Evolutionary conservation across 345 rosid genomes (phyloP), one percentile per base, ranked within the genome.

Genomic region (Passiflora organensis): DNA sequence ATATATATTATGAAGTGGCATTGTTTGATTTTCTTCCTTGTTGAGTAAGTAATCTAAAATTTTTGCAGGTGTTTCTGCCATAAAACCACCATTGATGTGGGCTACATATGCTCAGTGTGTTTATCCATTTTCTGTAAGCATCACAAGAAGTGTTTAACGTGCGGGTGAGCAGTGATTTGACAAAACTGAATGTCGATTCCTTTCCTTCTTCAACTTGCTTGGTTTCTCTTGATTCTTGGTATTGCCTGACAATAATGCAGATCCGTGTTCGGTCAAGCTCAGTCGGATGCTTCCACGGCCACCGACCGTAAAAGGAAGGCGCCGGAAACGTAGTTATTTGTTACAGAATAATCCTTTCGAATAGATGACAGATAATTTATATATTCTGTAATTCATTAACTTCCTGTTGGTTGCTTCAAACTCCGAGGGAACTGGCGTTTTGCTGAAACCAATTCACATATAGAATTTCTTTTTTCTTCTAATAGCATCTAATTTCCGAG

Each of bases 41-140:
- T n/a, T n/a, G n/a, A n/a, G 34, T 28, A 8, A 28, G 34, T 2
- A 28, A 3, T 3, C 34, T n/a, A 32, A 49, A 14, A n/a, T n/a
- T 42, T 63, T 17, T 53, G 54, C 82, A 91, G 95, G 78, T 91
- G 98, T 58, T 91, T 91, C 73, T 91, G 96, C 81, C 96, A 91
- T 50, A 91, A 91, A 72, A 84, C 77, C 61, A 84, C 98, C 5
- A 88, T 91, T 56, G 98, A 91, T 74, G 81, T 84, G 96, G 95
- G 98, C 46, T 86, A 86, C 67, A 78, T 89, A 46, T 91, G 98
- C 60, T 91, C 96, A 36, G 98, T 91, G 32, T 88, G 98, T 64
- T 72, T 91, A 64, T 89, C 98, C 65, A 91, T 91, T 44, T 91
- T 82, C 76, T 89, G 98, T 67, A 77, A 78, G 84, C 95, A 83